Evolutionary conservation across 768 basidiomycete species (phyloP).

Genomic region (Trametes punicea): DNA sequence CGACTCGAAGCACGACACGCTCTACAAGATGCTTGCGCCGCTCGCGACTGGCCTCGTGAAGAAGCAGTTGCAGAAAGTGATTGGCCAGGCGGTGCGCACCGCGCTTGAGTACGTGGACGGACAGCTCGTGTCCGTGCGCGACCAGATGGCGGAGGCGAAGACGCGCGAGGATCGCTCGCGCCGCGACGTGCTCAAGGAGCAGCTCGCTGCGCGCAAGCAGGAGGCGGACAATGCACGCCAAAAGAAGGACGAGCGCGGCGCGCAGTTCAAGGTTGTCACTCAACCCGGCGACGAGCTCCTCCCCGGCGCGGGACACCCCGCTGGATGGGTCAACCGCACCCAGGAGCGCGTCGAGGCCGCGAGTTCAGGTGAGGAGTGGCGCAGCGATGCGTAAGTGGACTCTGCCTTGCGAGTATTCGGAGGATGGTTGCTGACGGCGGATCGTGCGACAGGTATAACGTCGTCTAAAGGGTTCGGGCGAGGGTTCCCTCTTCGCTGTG

Average conservation of each 20-base stretch:
- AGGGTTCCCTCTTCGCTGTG: neutral
- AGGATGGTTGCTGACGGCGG: neutral
- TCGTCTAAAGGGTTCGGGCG: neutral
- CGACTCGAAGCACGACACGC: slow-evolving; percentile 84
- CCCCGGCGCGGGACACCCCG: slow-evolving; percentile 57
- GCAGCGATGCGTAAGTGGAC: slow-evolving; percentile 42
- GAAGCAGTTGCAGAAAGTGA: slow-evolving; percentile 60
- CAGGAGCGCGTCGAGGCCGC: slow-evolving; percentile 43
- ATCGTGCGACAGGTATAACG: neutral
- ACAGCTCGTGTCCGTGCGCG: slow-evolving; percentile 82
- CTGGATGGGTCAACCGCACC: slow-evolving; percentile 69
- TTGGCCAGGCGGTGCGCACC: slow-evolving; percentile 65
- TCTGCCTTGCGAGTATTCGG: neutral
- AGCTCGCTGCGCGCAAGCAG: slow-evolving; percentile 59
- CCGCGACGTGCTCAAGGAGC: slow-evolving; percentile 17
- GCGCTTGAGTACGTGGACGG: slow-evolving; percentile 86
- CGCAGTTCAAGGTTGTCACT: slow-evolving; percentile 80
- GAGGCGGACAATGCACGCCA: slow-evolving; percentile 40
- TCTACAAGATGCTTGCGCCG: slow-evolving; percentile 82
- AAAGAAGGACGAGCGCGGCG: slow-evolving; percentile 40
- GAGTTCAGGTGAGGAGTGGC: slow-evolving; percentile 45
- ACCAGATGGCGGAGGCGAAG: slow-evolving; percentile 66
- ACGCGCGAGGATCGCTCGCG: slow-evolving; percentile 38
- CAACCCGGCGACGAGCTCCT: slow-evolving; percentile 65
- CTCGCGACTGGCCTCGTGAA: slow-evolving; percentile 82